Evolutionary conservation across 768 basidiomycete genomes (phyloP).

Genomic region (Nevesoporus exiguus): DNA sequence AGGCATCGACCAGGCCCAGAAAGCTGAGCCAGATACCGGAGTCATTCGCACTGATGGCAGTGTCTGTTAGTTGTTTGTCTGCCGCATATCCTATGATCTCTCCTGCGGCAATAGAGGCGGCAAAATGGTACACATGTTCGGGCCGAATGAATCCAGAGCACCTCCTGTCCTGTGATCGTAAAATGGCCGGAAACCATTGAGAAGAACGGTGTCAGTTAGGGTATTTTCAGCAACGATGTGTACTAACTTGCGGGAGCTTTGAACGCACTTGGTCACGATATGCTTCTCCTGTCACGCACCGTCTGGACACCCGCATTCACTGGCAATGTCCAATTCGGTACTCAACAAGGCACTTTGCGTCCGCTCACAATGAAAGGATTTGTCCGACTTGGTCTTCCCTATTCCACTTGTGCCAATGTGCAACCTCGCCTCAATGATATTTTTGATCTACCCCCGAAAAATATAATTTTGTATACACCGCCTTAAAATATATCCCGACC

Average conservation of each 20-base stretch:
- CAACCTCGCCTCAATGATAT: not conserved
- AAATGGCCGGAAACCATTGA: slow-evolving; percentile 20
- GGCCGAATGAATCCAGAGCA: slow-evolving; percentile 44
- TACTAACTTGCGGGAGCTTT: slow-evolving; percentile 40
- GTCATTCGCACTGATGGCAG: too few relatives aligned
- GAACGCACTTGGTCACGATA: slow-evolving; percentile 49
- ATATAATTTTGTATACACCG: slow-evolving; percentile 4
- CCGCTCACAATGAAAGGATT: not conserved
- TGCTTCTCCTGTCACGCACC: not conserved
- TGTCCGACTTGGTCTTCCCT: not conserved
- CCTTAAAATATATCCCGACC: not conserved
- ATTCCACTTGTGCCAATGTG: too few relatives aligned
- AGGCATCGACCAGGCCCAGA: too few relatives aligned
- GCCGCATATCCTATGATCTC: not conserved
- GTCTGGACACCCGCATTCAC: slow-evolving; percentile 38
- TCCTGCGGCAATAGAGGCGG: not conserved
- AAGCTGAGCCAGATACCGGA: too few relatives aligned
- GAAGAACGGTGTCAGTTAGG: not conserved
- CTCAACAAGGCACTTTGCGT: not conserved
- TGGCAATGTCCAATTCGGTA: slow-evolving; percentile 30
- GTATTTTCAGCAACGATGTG: slow-evolving; percentile 17
- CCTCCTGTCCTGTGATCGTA: slow-evolving; percentile 39
- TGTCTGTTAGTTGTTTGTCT: too few relatives aligned
- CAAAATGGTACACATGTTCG: slow-evolving; percentile 29
- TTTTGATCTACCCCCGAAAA: slow-evolving; percentile 6